Base-by-base conservation (phyloP, 2,329 filamentous ascomycete species). In the Colletotrichum sublineola region DNA sequence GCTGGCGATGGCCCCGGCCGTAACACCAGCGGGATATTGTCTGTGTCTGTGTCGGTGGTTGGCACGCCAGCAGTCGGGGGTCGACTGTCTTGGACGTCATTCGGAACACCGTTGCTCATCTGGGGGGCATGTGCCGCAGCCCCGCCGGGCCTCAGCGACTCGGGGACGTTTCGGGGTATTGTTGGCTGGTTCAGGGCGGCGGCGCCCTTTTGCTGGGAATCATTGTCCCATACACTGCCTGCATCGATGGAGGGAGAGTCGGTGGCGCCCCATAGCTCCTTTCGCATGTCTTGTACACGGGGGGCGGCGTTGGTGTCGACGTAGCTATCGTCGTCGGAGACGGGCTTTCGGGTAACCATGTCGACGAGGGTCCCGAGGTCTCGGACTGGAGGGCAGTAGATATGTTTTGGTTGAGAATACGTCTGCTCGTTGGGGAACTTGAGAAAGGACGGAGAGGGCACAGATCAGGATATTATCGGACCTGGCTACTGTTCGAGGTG, bases 321-420 rank as follows among this genome's bases (percentile, higher is more conserved):
- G 29, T 75, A 67, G 33, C 77, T 74, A 67, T 78, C 76, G 20
- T 78, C 75, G 24, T 78, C 75, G 48, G 82, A 79, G 31, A 80
- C 64, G 8, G 83, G 78, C 74, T 85, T 85, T 74, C 82, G 82
- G 71, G 80, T 77, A 55, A 85, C 84, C 84, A 86, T 86, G 60
- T 75, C 78, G 76, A 68, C 71, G 46, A 71, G 68, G 50, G 70
- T 62, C 63, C 67, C 63, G 66, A 52, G 29, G 61, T 65, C 67
- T 68, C 69, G 69, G 67, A 71, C 62, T 57, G 50, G 67, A 48
- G 48, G 40, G 29, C 24, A 24, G 57, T 57, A 14, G 33, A 52
- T 44, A 20, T 14, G 53, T 36, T 11, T 29, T 42, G 42, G 24
- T 56, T 2, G 42, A 33, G 40, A 18, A 1, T 36, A 36, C 15